Evolutionary conservation across 257 asterid genomes (phyloP).

Genomic region (Solanum peruvianum): DNA sequence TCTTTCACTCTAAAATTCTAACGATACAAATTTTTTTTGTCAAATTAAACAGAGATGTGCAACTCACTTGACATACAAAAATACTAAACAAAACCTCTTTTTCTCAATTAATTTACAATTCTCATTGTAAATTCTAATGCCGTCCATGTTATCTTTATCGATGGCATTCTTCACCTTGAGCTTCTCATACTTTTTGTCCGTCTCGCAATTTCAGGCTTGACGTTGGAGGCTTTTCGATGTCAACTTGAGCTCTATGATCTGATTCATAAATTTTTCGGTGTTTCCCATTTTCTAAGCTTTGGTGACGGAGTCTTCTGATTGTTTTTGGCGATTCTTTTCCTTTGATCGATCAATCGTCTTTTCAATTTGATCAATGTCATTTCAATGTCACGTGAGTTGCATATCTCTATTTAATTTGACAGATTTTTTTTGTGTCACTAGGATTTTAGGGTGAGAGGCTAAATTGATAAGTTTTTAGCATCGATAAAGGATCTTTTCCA

Average conservation of each 20-base stretch:
- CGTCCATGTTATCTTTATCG: slow-evolving; percentile 89
- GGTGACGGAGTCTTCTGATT: background rate
- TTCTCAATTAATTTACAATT: no score
- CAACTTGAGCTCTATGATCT: slow-evolving; percentile 89
- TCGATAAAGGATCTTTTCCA: no score
- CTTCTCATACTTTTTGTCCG: slow-evolving; percentile 84
- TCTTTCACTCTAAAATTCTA: no score
- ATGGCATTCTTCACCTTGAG: slow-evolving; percentile 6
- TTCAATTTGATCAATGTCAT: background rate
- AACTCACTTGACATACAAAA: no score
- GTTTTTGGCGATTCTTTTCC: background rate
- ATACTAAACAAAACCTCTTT: no score
- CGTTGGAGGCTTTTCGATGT: slow-evolving; percentile 82
- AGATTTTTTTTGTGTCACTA: no score
- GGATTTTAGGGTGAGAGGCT: no score
- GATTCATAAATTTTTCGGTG: slow-evolving; percentile 77
- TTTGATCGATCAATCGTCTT: background rate
- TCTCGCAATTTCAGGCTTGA: slow-evolving; percentile 81
- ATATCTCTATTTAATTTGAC: no score
- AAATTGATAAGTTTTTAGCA: no score
- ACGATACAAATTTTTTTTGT: no score
- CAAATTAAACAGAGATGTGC: no score
- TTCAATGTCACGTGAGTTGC: background rate
- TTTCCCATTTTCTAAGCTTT: slow-evolving; percentile 39
- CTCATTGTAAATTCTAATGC: slow-evolving; percentile 39